Evolutionary conservation across 2,329 filamentous ascomycete genomes (phyloP), one percentile per base, ranked within the genome.

Genomic region (Fusarium sp.): DNA sequence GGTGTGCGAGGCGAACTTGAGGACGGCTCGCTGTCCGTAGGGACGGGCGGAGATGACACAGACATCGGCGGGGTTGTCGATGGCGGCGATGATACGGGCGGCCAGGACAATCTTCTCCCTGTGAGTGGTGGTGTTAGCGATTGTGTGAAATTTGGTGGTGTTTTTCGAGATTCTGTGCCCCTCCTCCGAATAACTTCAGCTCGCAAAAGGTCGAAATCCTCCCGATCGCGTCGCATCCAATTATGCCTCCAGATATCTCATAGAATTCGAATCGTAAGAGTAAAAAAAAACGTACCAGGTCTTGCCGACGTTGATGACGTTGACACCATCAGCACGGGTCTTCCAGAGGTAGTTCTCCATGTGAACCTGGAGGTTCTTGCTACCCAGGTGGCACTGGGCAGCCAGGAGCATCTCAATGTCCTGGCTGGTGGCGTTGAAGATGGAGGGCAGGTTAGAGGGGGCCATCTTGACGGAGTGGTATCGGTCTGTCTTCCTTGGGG

Each of bases 291-390:
- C 91, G 75, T 90, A 97, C 93, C 94, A 99, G 85, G 96, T 99
- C 93, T 99, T 99, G 88, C 95, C 94, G 85, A 99, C 93, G 91
- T 99, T 99, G 85, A 99, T 89, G 76, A 99, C 89, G 84, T 99
- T 99, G 87, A 99, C 91, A 86, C 96, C 96, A 80, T 99, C 96
- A 75, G 93, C 91, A 82, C 96, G 93, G 83, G 93, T 97, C 92
- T 99, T 99, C 95, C 95, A 99, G 81, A 99, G 91, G 89, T 99
- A 99, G 77, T 93, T 92, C 86, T 97, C 93, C 93, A 97, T 98
- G 89, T 98, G 94, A 82, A 96, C 93, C 89, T 98, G 96, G 79
- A 99, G 84, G 90, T 99, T 99, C 93, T 98, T 98, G 86, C 91
- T 93, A 80, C 96, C 96, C 79, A 98, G 90, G 86, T 99, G 96